Percentiles rank a stretch among this genome's conserved stretches.
Conservation (phyloP, 306 rosid species). For the Betula pendula region DNA sequence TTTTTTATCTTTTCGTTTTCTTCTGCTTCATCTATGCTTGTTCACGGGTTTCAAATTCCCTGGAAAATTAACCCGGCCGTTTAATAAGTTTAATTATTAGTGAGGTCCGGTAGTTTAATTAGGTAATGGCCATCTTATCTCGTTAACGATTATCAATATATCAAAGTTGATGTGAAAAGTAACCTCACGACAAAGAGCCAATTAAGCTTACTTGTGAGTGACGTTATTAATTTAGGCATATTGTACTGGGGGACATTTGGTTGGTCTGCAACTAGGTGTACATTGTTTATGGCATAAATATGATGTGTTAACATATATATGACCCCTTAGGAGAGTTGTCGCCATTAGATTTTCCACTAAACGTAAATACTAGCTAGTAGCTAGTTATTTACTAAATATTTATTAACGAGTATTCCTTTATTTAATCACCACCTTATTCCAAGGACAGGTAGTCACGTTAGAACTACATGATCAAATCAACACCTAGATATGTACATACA, state of each 20-base stretch:
- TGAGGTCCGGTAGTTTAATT: too few relatives aligned
- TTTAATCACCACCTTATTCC: background rate
- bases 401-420: too few relatives aligned
- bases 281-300: conserved; percentile 16
- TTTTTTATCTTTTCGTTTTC: too few relatives aligned
- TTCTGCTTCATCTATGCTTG: too few relatives aligned
- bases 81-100: too few relatives aligned
- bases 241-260: conserved; percentile 9
- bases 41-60: too few relatives aligned
- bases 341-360: background rate
- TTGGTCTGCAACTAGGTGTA: conserved; percentile 18
- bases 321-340: conserved; percentile 22
- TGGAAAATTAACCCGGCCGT: too few relatives aligned
- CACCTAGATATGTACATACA: background rate
- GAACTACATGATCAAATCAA: background rate
- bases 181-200: background rate
- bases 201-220: too few relatives aligned
- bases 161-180: background rate
- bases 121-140: background rate
- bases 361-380: background rate
- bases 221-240: conserved; percentile 29
- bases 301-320: conserved; percentile 17
- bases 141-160: background rate
- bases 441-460: background rate
- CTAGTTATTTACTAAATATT: background rate